phyloP scores from a whole-genome alignment of 331 rosid species.

The Rosa hybrid region DNA sequence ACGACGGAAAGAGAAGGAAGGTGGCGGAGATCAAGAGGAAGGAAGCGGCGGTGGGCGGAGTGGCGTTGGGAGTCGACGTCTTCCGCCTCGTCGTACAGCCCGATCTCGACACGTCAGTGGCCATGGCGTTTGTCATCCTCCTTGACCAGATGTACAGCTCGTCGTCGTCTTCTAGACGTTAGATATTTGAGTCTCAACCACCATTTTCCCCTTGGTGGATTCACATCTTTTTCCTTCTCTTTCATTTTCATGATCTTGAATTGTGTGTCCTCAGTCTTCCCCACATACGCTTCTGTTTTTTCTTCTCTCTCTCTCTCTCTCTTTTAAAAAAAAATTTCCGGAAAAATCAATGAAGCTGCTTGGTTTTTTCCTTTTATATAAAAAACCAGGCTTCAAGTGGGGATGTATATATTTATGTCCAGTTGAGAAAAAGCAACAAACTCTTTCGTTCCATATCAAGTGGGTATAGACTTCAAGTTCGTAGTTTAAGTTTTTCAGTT shows the following conservation, averaged over 20 bases:
- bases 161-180: not conserved
- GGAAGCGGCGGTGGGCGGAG: slow-evolving; percentile 54
- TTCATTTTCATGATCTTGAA: not conserved
- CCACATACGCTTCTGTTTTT: not conserved
- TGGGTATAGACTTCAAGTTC: not conserved
- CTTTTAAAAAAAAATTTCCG: not conserved
- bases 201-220: slow-evolving; percentile 24
- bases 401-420: slow-evolving; percentile 15
- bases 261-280: not conserved
- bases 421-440: not conserved
- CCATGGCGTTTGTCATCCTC: slow-evolving; percentile 65
- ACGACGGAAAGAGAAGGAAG: slow-evolving; percentile 44
- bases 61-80: slow-evolving; percentile 62
- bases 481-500: not conserved
- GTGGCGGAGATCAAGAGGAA: slow-evolving; percentile 73
- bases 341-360: slow-evolving; percentile 35
- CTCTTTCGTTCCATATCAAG: not conserved
- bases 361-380: slow-evolving; percentile 50
- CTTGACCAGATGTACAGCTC: slow-evolving; percentile 67
- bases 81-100: slow-evolving; percentile 67
- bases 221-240: not conserved
- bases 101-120: slow-evolving; percentile 47
- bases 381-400: slow-evolving; percentile 37
- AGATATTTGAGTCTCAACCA: not conserved
- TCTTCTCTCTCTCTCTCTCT: no score